Conservation (phyloP, 1,284 basidiomycete genomes). For the Vanrija humicola region DNA sequence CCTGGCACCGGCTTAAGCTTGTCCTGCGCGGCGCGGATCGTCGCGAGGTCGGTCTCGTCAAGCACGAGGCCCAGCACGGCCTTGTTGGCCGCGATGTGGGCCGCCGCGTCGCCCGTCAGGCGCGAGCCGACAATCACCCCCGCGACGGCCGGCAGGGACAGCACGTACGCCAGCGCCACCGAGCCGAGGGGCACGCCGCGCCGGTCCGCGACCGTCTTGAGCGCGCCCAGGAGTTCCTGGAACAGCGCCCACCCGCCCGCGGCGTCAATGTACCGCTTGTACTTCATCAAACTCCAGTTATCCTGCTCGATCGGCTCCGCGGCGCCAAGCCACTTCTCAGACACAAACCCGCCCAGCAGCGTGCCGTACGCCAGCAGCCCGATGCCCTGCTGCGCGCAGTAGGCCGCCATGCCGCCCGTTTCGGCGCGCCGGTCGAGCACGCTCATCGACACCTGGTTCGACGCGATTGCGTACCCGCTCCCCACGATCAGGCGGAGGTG, state of each 20-base stretch:
- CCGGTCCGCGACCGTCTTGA: constrained; percentile 11
- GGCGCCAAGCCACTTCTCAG: constrained; percentile 15
- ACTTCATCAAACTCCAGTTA: constrained; percentile 13
- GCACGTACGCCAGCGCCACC: constrained; percentile 14
- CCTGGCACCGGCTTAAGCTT: not conserved
- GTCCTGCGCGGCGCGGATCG: not conserved
- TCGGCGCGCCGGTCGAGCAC: constrained; percentile 20
- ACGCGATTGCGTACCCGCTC: constrained; percentile 14
- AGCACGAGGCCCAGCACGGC: not conserved
- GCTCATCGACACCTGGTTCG: constrained; percentile 20
- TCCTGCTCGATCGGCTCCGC: constrained; percentile 6
- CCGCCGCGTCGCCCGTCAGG: not conserved
- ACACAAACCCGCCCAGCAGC: constrained; percentile 19
- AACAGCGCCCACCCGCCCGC: constrained; percentile 21
- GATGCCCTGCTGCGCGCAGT: constrained; percentile 10
- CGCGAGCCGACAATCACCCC: constrained; percentile 17
- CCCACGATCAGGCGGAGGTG: constrained; percentile 17
- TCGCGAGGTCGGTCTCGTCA: constrained; percentile 1
- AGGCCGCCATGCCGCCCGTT: constrained; percentile 11
- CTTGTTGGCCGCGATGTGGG: not conserved
- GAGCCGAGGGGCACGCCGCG: constrained; percentile 13
- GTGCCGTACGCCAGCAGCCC: constrained; percentile 18
- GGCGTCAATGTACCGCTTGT: constrained; percentile 19
- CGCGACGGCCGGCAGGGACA: constrained; percentile 13
- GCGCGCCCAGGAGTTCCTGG: constrained; percentile 10